A percentile compares a stretch with the other conserved stretches of the same genome.
These are phyloP conservation scores for Graphilbum sp. DNA, from an alignment of 2,329 filamentous ascomycete genomes.

Conservation along the genomic window DNA sequence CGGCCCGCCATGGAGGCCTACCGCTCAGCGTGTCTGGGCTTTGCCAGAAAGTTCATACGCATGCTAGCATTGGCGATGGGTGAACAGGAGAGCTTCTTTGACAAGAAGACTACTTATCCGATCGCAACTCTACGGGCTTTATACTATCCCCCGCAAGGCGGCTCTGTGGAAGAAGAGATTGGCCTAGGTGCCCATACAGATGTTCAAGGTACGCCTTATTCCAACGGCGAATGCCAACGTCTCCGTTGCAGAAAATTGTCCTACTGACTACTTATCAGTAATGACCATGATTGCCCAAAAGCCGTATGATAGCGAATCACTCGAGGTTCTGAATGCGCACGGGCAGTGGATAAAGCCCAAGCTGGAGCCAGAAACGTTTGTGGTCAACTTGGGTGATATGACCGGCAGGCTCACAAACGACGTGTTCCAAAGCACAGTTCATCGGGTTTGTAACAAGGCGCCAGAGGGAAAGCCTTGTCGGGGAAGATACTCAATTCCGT, in stretches of 20 bases:
- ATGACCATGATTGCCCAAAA: conserved; percentile 3
- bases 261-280: not conserved
- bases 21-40: conserved; percentile 1
- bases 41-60: not conserved
- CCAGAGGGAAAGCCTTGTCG: not conserved
- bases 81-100: not conserved
- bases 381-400: conserved; percentile 5
- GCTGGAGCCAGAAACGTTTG: conserved; percentile 1
- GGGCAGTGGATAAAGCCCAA: conserved; percentile 4
- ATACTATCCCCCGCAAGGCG: conserved; percentile 1
- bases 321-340: conserved; percentile 4
- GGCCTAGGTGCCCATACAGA: conserved; percentile 3
- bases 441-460: conserved; percentile 4
- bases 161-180: not conserved
- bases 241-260: not conserved
- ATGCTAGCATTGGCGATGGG: not conserved
- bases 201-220: not conserved
- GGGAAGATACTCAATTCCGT: conserved; percentile 1
- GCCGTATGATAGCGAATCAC: not conserved
- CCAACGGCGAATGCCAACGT: too few species aligned
- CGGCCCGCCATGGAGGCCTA: conserved; percentile 1
- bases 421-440: conserved; percentile 5
- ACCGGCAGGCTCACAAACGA: conserved; percentile 5
- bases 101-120: not conserved
- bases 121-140: not conserved